Conservation (phyloP, 1,284 basidiomycete genomes). For the Leccinum insigne region DNA sequence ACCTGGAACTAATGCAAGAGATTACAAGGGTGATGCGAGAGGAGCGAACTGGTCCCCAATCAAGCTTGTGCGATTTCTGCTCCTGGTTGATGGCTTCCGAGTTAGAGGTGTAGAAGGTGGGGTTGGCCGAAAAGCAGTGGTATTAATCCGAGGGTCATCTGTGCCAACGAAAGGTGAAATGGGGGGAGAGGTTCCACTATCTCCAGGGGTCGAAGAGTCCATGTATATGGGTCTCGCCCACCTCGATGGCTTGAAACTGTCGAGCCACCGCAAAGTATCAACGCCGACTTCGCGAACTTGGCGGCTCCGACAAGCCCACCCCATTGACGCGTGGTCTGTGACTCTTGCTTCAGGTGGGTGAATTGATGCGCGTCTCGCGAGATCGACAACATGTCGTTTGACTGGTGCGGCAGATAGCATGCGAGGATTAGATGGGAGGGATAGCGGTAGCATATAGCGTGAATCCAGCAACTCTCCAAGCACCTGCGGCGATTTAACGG, state of each 20-base stretch:
- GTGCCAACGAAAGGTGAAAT: slow-evolving; percentile 26
- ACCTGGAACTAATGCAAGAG: slow-evolving; percentile 1
- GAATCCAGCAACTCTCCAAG: slow-evolving; percentile 90
- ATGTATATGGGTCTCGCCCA: slow-evolving; percentile 42
- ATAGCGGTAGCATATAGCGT: slow-evolving; percentile 88
- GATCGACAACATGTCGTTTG: slow-evolving; percentile 40
- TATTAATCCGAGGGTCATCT: slow-evolving; percentile 29
- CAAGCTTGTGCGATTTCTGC: slow-evolving; percentile 53
- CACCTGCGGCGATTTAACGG: slow-evolving; percentile 73
- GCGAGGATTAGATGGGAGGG: slow-evolving; percentile 78
- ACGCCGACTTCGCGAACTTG: slow-evolving; percentile 61
- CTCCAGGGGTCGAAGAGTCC: slow-evolving; percentile 34
- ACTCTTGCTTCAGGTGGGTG: slow-evolving; percentile 38
- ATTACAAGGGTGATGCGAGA: slow-evolving; percentile 19
- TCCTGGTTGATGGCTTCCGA: slow-evolving; percentile 60
- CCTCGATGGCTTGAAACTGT: slow-evolving; percentile 49
- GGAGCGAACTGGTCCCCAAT: slow-evolving; percentile 34
- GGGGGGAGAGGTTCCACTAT: slow-evolving; percentile 35
- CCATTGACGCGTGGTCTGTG: slow-evolving; percentile 42
- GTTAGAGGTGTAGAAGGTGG: slow-evolving; percentile 61
- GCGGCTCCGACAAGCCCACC: slow-evolving; percentile 56
- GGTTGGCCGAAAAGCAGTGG: slow-evolving; percentile 42
- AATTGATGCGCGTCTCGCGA: slow-evolving; percentile 27
- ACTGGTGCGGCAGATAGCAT: slow-evolving; percentile 72
- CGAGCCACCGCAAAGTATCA: slow-evolving; percentile 64